A percentile compares a stretch with the other conserved stretches of the same genome.
These are phyloP conservation scores for Mortierella sp. DNA, from an alignment of 371 early-diverging fungal species.

Conservation along the genomic window DNA sequence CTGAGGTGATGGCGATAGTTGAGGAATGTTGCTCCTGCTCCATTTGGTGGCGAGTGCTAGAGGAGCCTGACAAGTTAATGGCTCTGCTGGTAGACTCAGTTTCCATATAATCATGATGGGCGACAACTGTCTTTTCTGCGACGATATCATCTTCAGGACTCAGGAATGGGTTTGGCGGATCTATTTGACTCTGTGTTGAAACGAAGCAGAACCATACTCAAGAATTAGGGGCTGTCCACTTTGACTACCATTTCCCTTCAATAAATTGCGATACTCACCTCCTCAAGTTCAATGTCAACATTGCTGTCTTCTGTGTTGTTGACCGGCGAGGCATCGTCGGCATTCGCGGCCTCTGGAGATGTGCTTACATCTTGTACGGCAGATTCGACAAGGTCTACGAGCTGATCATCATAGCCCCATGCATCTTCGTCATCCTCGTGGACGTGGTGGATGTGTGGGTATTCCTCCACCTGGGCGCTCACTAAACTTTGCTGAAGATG, in stretches of 20 bases:
- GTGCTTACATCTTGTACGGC: constrained; percentile 1
- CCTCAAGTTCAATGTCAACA: neutral
- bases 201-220: neutral
- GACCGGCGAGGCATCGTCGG: neutral
- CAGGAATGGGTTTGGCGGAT: constrained; percentile 11
- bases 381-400: constrained; percentile 24
- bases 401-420: constrained; percentile 45
- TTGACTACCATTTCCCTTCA: neutral
- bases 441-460: constrained; percentile 23
- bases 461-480: neutral
- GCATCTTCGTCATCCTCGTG: constrained; percentile 34
- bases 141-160: constrained; percentile 16
- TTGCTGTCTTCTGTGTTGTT: neutral
- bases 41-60: neutral
- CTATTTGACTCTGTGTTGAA: neutral
- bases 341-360: neutral
- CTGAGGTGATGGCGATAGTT: neutral
- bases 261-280: neutral
- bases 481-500: neutral
- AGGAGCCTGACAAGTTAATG: neutral
- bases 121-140: neutral
- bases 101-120: neutral
- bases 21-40: neutral
- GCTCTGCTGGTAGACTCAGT: neutral
- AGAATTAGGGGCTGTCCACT: neutral